Base-by-base conservation (phyloP, 2,329 filamentous ascomycete genomes). In the Teratosphaeriaceae sp. region DNA sequence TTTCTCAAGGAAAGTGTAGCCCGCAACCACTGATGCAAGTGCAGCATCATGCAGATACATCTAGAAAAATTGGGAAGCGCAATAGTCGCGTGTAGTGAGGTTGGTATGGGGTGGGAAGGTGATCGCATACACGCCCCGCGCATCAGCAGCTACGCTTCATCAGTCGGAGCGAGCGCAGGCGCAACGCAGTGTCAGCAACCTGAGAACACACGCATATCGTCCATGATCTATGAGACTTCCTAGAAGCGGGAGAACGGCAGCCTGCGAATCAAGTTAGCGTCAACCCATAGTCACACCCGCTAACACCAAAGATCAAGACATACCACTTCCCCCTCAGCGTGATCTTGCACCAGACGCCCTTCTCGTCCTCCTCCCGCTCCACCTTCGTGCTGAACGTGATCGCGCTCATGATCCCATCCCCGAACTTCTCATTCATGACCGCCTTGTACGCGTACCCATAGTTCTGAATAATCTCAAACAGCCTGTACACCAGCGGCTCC, bases 361-460 rank as follows among this genome's bases (percentile, higher is more conserved):
- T 78, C 47, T 84, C 80, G 63, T 96, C 90, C 1, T 82, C 81
- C 76, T 97, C 90, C 47, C 52, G 56, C 47, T 96, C 88, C 2
- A 97, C 85, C 60, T 88, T 88, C 0, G 88, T 94, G 40, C 80
- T 85, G 65, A 95, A 96, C 13, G 81, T 80, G 60, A 96, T 95
- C 1, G 89, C 90, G 61, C 88, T 94, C 90, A 97, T 96, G 60
- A 97, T 97, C 1, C 90, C 90, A 46, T 74, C 71, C 6, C 71
- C 71, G 56, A 74, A 74, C 74, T 96, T 96, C 76, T 97, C 90
- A 55, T 97, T 96, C 65, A 96, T 64, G 3, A 97, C 78, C 1
- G 88, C 89, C 75, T 96, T 96, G 69, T 94, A 96, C 1, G 89
- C 86, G 64, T 95, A 94, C 1, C 90, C 90, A 60, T 96, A 96